Evolutionary conservation across 2,329 filamentous ascomycete species (phyloP).

Genomic region (Trichothecium sympodiale): DNA sequence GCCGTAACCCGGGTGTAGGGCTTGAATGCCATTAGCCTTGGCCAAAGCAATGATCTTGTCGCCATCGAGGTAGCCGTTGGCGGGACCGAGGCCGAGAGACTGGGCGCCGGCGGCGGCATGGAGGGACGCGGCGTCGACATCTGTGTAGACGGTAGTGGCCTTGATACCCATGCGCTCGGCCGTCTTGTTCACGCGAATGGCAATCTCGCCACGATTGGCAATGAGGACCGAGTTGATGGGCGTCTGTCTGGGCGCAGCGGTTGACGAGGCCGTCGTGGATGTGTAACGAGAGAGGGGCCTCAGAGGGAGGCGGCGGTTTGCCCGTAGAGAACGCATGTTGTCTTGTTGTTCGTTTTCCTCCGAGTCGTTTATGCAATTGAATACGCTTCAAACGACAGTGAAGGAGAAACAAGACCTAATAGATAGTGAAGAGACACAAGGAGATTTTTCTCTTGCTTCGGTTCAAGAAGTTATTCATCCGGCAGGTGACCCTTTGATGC

Average conservation of each 20-base stretch:
- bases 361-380: neutral
- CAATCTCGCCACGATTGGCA: slow-evolving; percentile 94
- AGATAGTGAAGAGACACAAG: neutral
- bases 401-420: neutral
- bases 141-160: slow-evolving; percentile 90
- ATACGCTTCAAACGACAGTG: neutral
- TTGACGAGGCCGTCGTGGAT: slow-evolving; percentile 18
- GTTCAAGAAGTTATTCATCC: neutral
- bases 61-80: slow-evolving; percentile 84
- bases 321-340: slow-evolving; percentile 43
- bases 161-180: slow-evolving; percentile 80
- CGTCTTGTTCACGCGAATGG: slow-evolving; percentile 81
- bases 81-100: slow-evolving; percentile 71
- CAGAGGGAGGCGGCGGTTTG: slow-evolving; percentile 34
- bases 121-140: slow-evolving; percentile 77
- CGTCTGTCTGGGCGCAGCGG: slow-evolving; percentile 22
- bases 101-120: slow-evolving; percentile 79
- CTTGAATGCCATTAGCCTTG: slow-evolving; percentile 75
- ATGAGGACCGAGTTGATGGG: slow-evolving; percentile 76
- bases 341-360: neutral
- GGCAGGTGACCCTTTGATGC: neutral
- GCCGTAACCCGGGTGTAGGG: slow-evolving; percentile 92
- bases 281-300: slow-evolving; percentile 28
- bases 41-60: slow-evolving; percentile 85
- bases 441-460: neutral